Percentiles rank a stretch among this genome's conserved stretches.
These are phyloP conservation scores for Leucaena leucocephala DNA, from an alignment of 306 rosid species.

Conservation along the genomic window DNA sequence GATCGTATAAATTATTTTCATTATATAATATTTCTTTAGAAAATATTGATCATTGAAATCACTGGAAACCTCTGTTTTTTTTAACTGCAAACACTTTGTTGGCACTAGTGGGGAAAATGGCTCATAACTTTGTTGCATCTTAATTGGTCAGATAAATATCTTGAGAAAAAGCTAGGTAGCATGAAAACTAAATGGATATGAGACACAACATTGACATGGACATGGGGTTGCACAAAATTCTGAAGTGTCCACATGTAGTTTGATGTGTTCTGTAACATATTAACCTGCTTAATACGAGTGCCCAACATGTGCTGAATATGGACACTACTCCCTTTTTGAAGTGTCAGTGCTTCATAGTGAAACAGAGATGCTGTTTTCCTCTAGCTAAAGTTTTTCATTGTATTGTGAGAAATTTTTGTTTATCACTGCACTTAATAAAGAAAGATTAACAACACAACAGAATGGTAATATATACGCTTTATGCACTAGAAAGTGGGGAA, in stretches of 20 bases:
- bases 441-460: conserved; percentile 4
- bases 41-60: conserved; percentile 12
- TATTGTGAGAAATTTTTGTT: conserved; percentile 7
- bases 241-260: background rate
- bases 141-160: background rate
- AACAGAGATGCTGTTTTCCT: conserved; percentile 13
- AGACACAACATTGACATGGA: background rate
- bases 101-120: background rate
- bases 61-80: background rate
- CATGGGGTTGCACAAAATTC: background rate
- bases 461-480: conserved; percentile 19
- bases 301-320: background rate
- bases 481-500: background rate
- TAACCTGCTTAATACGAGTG: background rate
- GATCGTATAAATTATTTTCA: conserved; percentile 6
- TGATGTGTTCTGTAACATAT: background rate
- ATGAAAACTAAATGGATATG: background rate
- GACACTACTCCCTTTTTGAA: background rate
- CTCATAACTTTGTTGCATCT: background rate
- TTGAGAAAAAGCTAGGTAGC: background rate
- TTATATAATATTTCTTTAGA: conserved; percentile 10
- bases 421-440: conserved; percentile 9
- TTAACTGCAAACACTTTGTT: conserved; percentile 1
- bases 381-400: conserved; percentile 17
- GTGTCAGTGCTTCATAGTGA: background rate